Base-by-base conservation (phyloP, 371 early-diverging fungal species). In the Mucor plumbeus region DNA sequence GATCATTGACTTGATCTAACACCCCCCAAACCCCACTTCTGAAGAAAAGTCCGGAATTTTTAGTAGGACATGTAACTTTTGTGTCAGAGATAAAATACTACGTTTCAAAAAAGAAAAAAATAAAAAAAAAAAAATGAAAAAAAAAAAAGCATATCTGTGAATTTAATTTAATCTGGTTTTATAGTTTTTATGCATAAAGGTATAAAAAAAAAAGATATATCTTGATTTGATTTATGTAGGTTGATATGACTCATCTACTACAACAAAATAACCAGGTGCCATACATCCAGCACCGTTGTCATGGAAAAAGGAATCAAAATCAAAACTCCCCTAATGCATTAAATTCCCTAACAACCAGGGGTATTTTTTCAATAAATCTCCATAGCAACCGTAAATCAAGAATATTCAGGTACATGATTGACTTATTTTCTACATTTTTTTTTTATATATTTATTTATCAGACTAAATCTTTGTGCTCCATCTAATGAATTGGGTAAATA, bases 1-100 rank as follows among this genome's bases (percentile, higher is more conserved):
- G 48, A 48, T 48, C 48, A 48, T 48, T 48, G 38, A 38, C 38
- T 48, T 48, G n/a, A 43, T 48, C 21, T 10, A n/a, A 48, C 48
- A 6, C 38, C 38, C 26, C 26, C 26, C 26, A 26, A 26, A 26
- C 26, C 26, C 26, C 26, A 26, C 26, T 26, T 26, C 26, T 43
- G 43, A 5, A 15, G n/a, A n/a, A 15, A n/a, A n/a, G n/a, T 43
- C 43, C 21, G 21, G 48, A 48, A 48, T 19, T 4, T 48, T 48
- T 7, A 48, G 21, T 48, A 48, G 21, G 48, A 48, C 48, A 48
- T 48, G 48, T 48, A 48, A n/a, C 21, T 10, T 48, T 48, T 48
- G 48, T 48, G 48, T 48, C 48, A 48, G 21, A 43, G n/a, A 19
- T 19, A 48, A 17, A 48, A 38, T 38, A 38, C 5, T 11, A 38